Base-by-base conservation (phyloP, 805 yeast genomes). In the Myxozyma neotropica region DNA sequence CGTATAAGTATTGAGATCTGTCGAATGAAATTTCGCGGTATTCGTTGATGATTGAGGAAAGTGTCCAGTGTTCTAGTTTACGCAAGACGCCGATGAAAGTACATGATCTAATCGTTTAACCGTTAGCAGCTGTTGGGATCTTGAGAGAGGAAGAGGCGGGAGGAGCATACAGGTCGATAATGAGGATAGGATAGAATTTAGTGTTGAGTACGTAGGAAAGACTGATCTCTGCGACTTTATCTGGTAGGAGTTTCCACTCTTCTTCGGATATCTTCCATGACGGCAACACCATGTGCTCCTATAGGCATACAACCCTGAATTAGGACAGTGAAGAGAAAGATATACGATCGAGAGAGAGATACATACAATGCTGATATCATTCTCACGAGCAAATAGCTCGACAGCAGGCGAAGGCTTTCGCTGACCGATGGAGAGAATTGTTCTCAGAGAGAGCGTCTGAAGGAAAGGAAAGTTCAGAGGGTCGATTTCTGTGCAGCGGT, bases 141-240 rank as follows among this genome's bases (percentile, higher is more conserved):
- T n/a, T n/a, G n/a, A n/a, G n/a, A n/a, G n/a, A n/a, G n/a, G n/a
- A n/a, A n/a, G n/a, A n/a, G n/a, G n/a, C n/a, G n/a, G n/a, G n/a
- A n/a, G n/a, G n/a, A n/a, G n/a, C n/a, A n/a, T n/a, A n/a, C n/a
- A 87, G 82, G 70, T 94, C 98, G 23, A 94, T 83, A 13, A 93
- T 72, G 46, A 93, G 75, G 4, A 88, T 71, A 53, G 91, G 91
- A 68, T 87, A 85, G 65, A 86, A 77, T 26, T 80, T 75, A 33
- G 69, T 73, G 70, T 93, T 84, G 42, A 93, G 75, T 5, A 89
- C 69, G 17, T 85, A 75, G 57, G 84, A 84, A 59, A 94, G 80
- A 1, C 90, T 84, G 54, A 82, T 83, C 57, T 81, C 82, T 4
- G 91, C 78, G 48, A 89, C 75, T 35, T 80, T 80, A 42, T 84